Conservation (phyloP, 1,284 basidiomycete genomes). For the Cutaneotrichosporon mucoides region DNA sequence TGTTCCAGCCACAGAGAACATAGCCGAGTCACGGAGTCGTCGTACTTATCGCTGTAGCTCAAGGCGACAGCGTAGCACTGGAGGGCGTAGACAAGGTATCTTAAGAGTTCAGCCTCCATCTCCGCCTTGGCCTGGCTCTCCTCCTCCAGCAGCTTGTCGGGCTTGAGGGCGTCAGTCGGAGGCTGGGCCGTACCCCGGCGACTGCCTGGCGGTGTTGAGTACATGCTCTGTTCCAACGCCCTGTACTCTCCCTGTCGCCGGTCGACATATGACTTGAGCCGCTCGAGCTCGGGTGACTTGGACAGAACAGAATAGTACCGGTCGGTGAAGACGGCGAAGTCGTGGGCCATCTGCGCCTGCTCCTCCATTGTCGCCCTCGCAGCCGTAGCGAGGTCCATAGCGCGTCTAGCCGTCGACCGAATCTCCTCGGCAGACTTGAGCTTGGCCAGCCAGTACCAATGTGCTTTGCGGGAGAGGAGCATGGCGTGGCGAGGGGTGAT, state of each 20-base stretch:
- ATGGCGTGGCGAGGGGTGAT: slow-evolving; percentile 6
- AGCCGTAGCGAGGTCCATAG: slow-evolving; percentile 13
- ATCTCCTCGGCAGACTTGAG: slow-evolving; percentile 77
- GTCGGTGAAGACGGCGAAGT: slow-evolving; percentile 85
- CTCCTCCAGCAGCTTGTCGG: slow-evolving; percentile 56
- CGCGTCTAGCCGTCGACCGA: slow-evolving; percentile 60
- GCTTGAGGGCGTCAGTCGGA: neutral
- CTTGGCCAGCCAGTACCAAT: slow-evolving; percentile 83
- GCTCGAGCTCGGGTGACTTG: slow-evolving; percentile 66
- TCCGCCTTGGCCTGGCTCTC: slow-evolving; percentile 54
- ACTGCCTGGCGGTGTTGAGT: slow-evolving; percentile 15
- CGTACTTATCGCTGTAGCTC: slow-evolving; percentile 62
- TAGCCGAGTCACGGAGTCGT: slow-evolving; percentile 74
- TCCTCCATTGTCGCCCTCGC: slow-evolving; percentile 27
- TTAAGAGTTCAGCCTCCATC: slow-evolving; percentile 58
- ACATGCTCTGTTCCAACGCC: slow-evolving; percentile 20
- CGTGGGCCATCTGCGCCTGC: slow-evolving; percentile 67
- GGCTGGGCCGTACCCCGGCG: too few species aligned
- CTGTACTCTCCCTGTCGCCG: slow-evolving; percentile 55
- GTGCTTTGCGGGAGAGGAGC: slow-evolving; percentile 57
- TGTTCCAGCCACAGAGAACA: slow-evolving; percentile 80
- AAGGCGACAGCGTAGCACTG: slow-evolving; percentile 79
- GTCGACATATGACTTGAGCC: slow-evolving; percentile 69
- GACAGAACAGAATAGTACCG: slow-evolving; percentile 69
- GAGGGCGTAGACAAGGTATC: slow-evolving; percentile 70